These are phyloP conservation scores for Platismatia glauca DNA, from an alignment of 495 filamentous ascomycete genomes.

Conservation along the genomic window DNA sequence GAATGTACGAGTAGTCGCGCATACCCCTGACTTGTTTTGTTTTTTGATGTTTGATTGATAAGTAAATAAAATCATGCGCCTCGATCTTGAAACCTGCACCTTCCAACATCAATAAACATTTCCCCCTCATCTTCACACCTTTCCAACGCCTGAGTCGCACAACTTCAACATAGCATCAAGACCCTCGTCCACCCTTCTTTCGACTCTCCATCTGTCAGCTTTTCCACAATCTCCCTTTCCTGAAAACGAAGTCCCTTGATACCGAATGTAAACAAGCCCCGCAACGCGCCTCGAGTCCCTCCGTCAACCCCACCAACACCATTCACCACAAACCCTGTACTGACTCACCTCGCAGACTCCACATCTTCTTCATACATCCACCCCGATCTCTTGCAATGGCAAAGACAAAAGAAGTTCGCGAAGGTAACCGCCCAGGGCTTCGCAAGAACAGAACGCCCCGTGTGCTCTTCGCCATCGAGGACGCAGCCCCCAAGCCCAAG, in stretches of 20 bases:
- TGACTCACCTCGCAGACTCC: slow-evolving; percentile 2
- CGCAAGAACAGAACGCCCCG: slow-evolving; percentile 13
- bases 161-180: not conserved
- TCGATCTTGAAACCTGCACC: slow-evolving; percentile 1
- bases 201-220: too few relatives aligned
- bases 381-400: not conserved
- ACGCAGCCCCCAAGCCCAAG: slow-evolving; percentile 17
- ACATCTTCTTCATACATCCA: not conserved
- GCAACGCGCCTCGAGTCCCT: slow-evolving; percentile 10
- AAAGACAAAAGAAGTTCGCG: slow-evolving; percentile 8
- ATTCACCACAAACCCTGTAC: not conserved
- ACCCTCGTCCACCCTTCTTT: too few relatives aligned
- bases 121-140: not conserved
- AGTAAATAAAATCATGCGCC: not conserved
- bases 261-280: slow-evolving; percentile 15
- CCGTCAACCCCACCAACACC: not conserved
- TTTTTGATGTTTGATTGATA: slow-evolving; percentile 13
- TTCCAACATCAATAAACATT: not conserved
- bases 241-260: not conserved
- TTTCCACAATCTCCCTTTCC: not conserved
- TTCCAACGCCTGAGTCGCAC: not conserved
- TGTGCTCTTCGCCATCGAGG: slow-evolving; percentile 18
- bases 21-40: not conserved
- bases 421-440: not conserved
- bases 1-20: slow-evolving; percentile 14